Percentiles rank a stretch among this genome's conserved stretches.
Conservation (phyloP, 768 basidiomycete species). For the Lentinus brumalis region DNA sequence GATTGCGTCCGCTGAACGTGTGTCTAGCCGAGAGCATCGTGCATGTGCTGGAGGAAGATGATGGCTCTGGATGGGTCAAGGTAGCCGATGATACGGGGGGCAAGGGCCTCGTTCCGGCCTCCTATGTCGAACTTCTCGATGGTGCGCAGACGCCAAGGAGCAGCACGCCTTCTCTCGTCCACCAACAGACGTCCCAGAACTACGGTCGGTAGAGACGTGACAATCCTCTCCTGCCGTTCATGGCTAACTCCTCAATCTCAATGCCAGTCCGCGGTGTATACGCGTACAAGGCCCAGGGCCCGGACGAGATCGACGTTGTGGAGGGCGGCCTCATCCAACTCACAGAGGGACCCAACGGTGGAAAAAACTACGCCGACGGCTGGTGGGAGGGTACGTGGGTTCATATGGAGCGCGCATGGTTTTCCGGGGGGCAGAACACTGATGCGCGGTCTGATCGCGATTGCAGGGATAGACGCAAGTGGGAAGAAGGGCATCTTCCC, state of each 20-base stretch:
- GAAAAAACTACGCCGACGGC: slow-evolving; percentile 70
- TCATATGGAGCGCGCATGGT: neutral
- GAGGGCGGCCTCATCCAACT: slow-evolving; percentile 68
- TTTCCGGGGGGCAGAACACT: slow-evolving; percentile 3
- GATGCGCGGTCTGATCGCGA: slow-evolving; percentile 24
- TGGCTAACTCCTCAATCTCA: neutral
- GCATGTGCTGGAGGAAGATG: slow-evolving; percentile 74
- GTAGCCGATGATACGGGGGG: slow-evolving; percentile 58
- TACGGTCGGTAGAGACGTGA: slow-evolving; percentile 47
- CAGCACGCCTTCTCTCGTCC: slow-evolving; percentile 17
- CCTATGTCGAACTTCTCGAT: slow-evolving; percentile 57
- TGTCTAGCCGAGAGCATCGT: slow-evolving; percentile 63
- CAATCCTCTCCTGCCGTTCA: neutral
- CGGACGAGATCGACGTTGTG: slow-evolving; percentile 65
- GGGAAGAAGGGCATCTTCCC: slow-evolving; percentile 83
- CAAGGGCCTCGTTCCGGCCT: slow-evolving; percentile 82
- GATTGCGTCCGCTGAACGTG: neutral
- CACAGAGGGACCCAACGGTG: slow-evolving; percentile 59
- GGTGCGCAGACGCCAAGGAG: slow-evolving; percentile 19
- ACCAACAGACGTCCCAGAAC: slow-evolving; percentile 41
- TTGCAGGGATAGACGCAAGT: slow-evolving; percentile 56
- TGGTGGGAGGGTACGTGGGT: slow-evolving; percentile 80
- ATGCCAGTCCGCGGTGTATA: slow-evolving; percentile 78
- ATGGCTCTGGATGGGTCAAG: slow-evolving; percentile 88
- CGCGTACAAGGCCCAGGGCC: slow-evolving; percentile 71